Base-by-base conservation (phyloP, 73 alveolate genomes). In the Paramecium octaurelia region DNA sequence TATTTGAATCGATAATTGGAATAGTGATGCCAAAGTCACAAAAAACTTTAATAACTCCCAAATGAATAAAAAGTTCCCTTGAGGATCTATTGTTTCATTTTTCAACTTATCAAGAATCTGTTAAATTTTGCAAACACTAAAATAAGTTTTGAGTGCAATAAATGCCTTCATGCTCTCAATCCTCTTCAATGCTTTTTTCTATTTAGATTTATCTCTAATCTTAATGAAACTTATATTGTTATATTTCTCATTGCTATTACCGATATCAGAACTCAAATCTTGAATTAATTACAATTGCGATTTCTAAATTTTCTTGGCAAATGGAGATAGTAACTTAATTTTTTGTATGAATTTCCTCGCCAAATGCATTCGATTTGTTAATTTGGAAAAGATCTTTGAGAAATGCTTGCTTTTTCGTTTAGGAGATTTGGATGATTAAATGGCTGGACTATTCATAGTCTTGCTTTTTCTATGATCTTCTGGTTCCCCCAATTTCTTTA, bases 11-110 rank as follows among this genome's bases (percentile, higher is more conserved):
- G 91, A 80, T 80, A 80, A 80, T 24, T 80, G 31, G n/a, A 44
- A 80, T 46, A 80, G 12, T 20, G 91, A 31, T 44, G 57, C 43
- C 14, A 48, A 27, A 20, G 76, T 80, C 6, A 80, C 8, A 80
- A 80, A 42, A 46, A 80, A 80, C 48, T 80, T 80, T 20, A 80
- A 14, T 21, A 80, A 48, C 24, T 80, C 91, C 91, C 91, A 80
- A 80, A 40, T n/a, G 21, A 80, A 80, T 23, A 80, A 23, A 80
- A 80, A 80, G 6, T 80, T 44, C 10, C 76, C 91, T 58, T 80
- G 18, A 21, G 91, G 91, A 46, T 46, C 57, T n/a, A 80, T 80
- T 4, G 91, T 80, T 34, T 73, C 36, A 11, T 31, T 73, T 14
- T 31, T 34, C 9, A 73, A 36, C 54, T 35, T 20, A 1, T 73